phyloP scores from a whole-genome alignment of 163 green algal genomes.

The Coccomyxa subellipsoidea region DNA sequence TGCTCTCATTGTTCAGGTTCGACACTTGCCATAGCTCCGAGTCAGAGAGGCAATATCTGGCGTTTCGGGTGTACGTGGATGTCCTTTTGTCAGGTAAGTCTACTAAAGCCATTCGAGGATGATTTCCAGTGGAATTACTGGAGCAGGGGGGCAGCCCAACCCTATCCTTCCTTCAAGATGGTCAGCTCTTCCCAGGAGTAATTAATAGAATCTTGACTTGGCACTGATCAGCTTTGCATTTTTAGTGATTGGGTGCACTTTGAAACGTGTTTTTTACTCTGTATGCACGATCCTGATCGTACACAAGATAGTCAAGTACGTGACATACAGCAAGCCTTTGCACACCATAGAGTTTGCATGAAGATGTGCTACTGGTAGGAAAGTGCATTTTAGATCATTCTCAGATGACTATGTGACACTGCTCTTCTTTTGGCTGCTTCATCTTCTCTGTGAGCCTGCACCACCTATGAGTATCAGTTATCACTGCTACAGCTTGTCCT shows the following conservation, averaged over 20 bases:
- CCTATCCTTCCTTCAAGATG: background rate
- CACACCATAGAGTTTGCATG: background rate
- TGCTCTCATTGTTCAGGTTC: background rate
- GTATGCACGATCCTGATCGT: no score
- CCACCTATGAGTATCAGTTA: background rate
- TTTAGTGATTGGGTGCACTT: no score
- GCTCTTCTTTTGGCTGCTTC: background rate
- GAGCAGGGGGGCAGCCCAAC: background rate
- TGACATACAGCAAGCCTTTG: no score
- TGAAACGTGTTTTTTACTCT: no score
- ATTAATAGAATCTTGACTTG: no score
- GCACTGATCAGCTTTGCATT: no score
- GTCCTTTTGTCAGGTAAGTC: background rate
- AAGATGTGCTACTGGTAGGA: background rate
- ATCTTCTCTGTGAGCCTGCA: background rate
- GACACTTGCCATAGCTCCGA: background rate
- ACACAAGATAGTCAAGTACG: no score
- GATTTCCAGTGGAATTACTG: background rate
- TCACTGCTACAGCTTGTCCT: background rate
- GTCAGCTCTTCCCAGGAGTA: no score
- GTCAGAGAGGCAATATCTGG: background rate
- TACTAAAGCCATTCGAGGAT: background rate
- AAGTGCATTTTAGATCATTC: no score
- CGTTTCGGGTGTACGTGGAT: background rate
- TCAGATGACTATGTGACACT: no score